Percentiles rank a stretch among this genome's conserved stretches.
phyloP scores from a whole-genome alignment of 2,329 filamentous ascomycete genomes.

The Arthrobotrys megalospora region DNA sequence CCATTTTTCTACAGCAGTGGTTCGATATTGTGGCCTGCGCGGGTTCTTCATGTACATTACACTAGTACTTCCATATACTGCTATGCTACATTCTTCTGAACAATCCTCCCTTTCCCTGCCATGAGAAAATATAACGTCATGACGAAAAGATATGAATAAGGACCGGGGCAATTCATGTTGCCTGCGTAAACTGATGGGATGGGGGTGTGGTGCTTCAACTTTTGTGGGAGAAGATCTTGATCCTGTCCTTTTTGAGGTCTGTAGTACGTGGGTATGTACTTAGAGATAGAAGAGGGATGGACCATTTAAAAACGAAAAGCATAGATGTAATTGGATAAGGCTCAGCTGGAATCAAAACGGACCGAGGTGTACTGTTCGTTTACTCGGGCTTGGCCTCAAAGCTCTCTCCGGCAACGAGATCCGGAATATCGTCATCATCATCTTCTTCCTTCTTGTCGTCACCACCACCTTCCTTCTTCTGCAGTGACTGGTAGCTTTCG shows the following conservation, averaged over 20 bases:
- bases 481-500: constrained; percentile 99
- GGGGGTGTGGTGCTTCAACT: constrained; percentile 7
- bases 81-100: constrained; percentile 29
- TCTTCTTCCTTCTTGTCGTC: constrained; percentile 80
- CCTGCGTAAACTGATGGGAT: background rate
- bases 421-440: constrained; percentile 92
- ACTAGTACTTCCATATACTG: constrained; percentile 19
- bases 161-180: background rate
- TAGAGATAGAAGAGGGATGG: constrained; percentile 1
- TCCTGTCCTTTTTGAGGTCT: background rate
- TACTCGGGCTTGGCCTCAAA: constrained; percentile 99
- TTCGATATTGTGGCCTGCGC: background rate
- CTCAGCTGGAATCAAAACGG: constrained; percentile 66
- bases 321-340: constrained; percentile 68
- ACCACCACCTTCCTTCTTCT: constrained; percentile 87
- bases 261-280: constrained; percentile 2
- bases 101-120: background rate
- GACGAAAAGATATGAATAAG: constrained; percentile 10
- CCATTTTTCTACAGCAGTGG: background rate
- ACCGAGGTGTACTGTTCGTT: constrained; percentile 63
- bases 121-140: constrained; percentile 1
- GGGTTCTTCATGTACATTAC: constrained; percentile 24
- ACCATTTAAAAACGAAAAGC: constrained; percentile 63
- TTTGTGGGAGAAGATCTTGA: constrained; percentile 2
- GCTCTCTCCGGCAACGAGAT: constrained; percentile 96